phyloP scores from a whole-genome alignment of 208 protist species.

The Trypanosoma cruzi region DNA sequence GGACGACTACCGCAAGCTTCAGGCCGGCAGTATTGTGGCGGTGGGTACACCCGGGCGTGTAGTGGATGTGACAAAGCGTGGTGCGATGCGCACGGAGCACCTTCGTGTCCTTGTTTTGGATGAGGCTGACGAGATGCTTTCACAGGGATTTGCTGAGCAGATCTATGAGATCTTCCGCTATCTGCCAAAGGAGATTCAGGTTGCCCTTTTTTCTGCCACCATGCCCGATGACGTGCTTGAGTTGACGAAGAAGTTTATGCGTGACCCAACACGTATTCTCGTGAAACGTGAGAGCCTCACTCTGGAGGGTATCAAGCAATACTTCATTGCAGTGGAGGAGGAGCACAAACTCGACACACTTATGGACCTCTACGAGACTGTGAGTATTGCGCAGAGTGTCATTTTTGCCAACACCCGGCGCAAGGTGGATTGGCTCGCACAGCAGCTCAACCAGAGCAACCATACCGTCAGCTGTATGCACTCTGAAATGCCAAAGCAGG shows the following conservation, averaged over 20 bases:
- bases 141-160: conserved; percentile 97
- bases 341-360: conserved; percentile 99
- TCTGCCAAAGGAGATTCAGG: conserved; percentile 96
- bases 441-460: conserved; percentile 91
- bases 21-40: conserved; percentile 94
- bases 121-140: conserved; percentile 99
- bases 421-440: conserved; percentile 97
- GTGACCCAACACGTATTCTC: conserved; percentile 98
- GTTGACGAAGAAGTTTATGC: conserved; percentile 99
- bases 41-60: conserved; percentile 98
- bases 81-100: conserved; percentile 76
- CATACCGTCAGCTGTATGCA: conserved; percentile 97
- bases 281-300: conserved; percentile 99
- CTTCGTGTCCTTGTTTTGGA: conserved; percentile 98
- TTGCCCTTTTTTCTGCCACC: conserved; percentile 99
- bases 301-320: conserved; percentile 99
- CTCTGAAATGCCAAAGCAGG: conserved; percentile 97
- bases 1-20: conserved; percentile 96
- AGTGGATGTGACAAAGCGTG: conserved; percentile 96
- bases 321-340: conserved; percentile 97
- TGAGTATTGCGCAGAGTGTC: conserved; percentile 95
- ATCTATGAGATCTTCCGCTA: conserved; percentile 99
- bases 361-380: conserved; percentile 93
- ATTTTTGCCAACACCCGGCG: conserved; percentile 99
- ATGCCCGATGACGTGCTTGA: conserved; percentile 98